Evolutionary conservation across 148 eudicot genomes (phyloP).

Genomic region (Cornus kousa): DNA sequence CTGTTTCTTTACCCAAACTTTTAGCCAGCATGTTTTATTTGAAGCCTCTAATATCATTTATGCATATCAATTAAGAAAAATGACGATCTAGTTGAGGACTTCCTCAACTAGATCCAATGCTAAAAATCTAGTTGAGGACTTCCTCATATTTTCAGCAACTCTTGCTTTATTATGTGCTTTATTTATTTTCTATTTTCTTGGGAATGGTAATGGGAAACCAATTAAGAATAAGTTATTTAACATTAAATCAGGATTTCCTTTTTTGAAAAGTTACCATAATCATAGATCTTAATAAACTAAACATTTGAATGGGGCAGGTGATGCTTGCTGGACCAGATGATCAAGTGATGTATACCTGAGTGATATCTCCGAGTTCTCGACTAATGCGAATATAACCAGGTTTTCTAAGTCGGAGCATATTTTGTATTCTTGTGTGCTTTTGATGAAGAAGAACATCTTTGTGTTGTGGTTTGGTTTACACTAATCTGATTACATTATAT

Average conservation of each 20-base stretch:
- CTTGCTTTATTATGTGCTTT: neutral
- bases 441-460: slow-evolving; percentile 29
- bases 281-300: neutral
- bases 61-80: neutral
- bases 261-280: neutral
- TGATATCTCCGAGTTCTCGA: slow-evolving; percentile 11
- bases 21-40: neutral
- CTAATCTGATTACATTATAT: slow-evolving; percentile 38
- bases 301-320: slow-evolving; percentile 41
- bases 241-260: neutral
- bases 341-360: slow-evolving; percentile 47
- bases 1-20: neutral
- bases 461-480: slow-evolving; percentile 22
- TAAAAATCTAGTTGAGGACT: neutral
- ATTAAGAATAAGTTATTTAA: neutral
- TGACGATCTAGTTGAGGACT: neutral
- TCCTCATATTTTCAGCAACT: neutral
- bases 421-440: slow-evolving; percentile 37
- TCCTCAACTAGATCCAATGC: too few species aligned
- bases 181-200: neutral
- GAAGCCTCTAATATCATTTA: neutral
- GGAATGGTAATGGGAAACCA: too few species aligned
- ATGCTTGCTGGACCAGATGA: slow-evolving; percentile 79
- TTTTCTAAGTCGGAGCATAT: slow-evolving; percentile 39
- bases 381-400: slow-evolving; percentile 34